Percentiles rank a stretch among this genome's conserved stretches.
phyloP scores from a whole-genome alignment of 805 yeast species.

The Candida hungchunana region DNA sequence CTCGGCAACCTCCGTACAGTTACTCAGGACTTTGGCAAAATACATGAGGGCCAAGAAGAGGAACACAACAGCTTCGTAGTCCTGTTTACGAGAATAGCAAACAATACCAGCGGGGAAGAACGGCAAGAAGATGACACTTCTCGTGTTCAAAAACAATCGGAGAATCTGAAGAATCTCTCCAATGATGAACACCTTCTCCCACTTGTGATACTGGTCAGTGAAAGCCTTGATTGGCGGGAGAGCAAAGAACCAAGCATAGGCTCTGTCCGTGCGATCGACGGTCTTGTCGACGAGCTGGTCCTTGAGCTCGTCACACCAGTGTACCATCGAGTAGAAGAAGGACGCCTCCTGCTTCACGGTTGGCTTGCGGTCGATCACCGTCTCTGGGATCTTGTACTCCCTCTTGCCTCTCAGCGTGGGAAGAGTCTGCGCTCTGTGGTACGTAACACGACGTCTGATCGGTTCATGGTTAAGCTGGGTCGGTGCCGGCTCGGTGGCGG shows the following conservation, averaged over 20 bases:
- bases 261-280: conserved; percentile 13
- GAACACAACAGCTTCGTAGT: conserved; percentile 22
- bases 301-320: conserved; percentile 15
- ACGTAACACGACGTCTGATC: conserved; percentile 10
- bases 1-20: conserved; percentile 22
- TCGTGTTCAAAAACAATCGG: conserved; percentile 17
- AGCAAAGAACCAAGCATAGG: conserved; percentile 16
- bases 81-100: conserved; percentile 11
- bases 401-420: conserved; percentile 5
- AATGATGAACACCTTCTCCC: conserved; percentile 15
- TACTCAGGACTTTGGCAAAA: conserved; percentile 23
- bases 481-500: conserved; percentile 14
- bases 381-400: conserved; percentile 12
- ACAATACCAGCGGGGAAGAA: conserved; percentile 24
- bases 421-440: conserved; percentile 16
- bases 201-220: conserved; percentile 6
- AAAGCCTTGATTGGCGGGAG: conserved; percentile 8
- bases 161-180: conserved; percentile 18
- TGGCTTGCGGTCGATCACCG: conserved; percentile 10
- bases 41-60: conserved; percentile 22
- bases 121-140: conserved; percentile 18
- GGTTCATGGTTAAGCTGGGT: conserved; percentile 7
- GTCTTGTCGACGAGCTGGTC: conserved; percentile 18
- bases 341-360: conserved; percentile 21
- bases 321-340: conserved; percentile 16